Conservation (phyloP, 306 rosid species). For the Prunus padus region DNA sequence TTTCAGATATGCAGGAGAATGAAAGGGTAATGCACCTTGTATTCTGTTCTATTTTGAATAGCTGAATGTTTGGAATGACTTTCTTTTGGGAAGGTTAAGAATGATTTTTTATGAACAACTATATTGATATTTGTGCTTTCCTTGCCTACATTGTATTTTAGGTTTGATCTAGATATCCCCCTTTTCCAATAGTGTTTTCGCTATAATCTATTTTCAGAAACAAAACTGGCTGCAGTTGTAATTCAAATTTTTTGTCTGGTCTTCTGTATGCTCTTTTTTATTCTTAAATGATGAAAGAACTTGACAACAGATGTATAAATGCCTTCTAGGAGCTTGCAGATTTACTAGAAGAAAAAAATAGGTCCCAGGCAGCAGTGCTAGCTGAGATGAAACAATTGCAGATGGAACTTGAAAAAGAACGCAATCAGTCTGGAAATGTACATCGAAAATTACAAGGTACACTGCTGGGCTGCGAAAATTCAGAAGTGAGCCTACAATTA, state of each 20-base stretch:
- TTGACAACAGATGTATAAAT: constrained; percentile 98
- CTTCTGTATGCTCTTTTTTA: constrained; percentile 18
- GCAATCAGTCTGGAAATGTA: constrained; percentile 42
- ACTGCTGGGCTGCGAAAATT: constrained; percentile 22
- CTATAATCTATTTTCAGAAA: not conserved
- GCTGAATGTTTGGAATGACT: constrained; percentile 18
- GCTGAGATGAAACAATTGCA: constrained; percentile 59
- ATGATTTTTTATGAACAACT: not conserved
- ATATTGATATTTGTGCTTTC: constrained; percentile 6
- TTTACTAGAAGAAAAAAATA: constrained; percentile 51
- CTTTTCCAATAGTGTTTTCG: not conserved
- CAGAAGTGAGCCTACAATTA: not conserved
- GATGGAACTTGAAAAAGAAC: constrained; percentile 67
- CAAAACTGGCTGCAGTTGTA: not conserved
- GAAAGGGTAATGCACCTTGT: constrained; percentile 57
- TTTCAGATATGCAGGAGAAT: constrained; percentile 47
- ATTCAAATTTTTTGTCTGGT: not conserved
- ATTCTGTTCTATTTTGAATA: constrained; percentile 25
- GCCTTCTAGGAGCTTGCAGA: constrained; percentile 99
- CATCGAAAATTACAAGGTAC: constrained; percentile 60
- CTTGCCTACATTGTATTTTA: not conserved
- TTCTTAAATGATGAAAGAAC: constrained; percentile 76
- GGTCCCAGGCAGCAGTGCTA: constrained; percentile 41
- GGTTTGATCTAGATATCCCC: constrained; percentile 2
- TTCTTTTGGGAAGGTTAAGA: not conserved